Evolutionary conservation across 2,329 filamentous ascomycete species (phyloP).

Genomic region (Gliomastix tumulicola): DNA sequence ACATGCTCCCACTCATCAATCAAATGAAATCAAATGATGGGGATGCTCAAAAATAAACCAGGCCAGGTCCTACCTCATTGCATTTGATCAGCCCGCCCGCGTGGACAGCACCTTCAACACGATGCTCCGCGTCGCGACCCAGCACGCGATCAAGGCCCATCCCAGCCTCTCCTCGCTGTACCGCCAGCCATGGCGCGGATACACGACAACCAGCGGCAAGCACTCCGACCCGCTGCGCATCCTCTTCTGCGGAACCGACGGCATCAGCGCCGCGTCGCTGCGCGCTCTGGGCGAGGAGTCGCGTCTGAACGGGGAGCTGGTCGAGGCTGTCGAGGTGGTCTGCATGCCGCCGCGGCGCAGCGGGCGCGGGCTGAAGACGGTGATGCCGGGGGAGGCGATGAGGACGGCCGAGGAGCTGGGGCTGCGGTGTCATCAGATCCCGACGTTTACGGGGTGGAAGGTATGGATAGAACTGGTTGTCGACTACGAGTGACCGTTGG

Average conservation of each 20-base stretch:
- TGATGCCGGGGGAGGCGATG: constrained; percentile 52
- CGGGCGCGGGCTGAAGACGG: constrained; percentile 64
- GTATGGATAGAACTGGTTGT: no score
- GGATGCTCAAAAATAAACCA: no score
- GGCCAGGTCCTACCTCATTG: no score
- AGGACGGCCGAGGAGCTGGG: constrained; percentile 48
- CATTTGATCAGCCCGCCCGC: no score
- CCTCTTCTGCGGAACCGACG: constrained; percentile 90
- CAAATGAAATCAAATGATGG: no score
- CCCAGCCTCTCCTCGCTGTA: no score
- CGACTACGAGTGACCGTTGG: no score
- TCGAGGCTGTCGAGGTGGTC: constrained; percentile 79
- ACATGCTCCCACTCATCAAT: no score
- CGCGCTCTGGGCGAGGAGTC: constrained; percentile 60
- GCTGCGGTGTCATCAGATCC: constrained; percentile 65
- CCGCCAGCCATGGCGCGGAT: constrained; percentile 5
- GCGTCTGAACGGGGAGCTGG: constrained; percentile 38
- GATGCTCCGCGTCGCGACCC: no score
- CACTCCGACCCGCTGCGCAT: constrained; percentile 63
- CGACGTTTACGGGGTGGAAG: constrained; percentile 78
- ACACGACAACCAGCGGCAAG: constrained; percentile 7
- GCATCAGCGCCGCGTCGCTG: constrained; percentile 77
- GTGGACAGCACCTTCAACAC: no score
- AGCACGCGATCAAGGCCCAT: no score
- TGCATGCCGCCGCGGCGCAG: constrained; percentile 71